A percentile compares a stretch with the other conserved stretches of the same genome.
phyloP scores from a whole-genome alignment of 768 basidiomycete species.

The Rhizopogon sp. region DNA sequence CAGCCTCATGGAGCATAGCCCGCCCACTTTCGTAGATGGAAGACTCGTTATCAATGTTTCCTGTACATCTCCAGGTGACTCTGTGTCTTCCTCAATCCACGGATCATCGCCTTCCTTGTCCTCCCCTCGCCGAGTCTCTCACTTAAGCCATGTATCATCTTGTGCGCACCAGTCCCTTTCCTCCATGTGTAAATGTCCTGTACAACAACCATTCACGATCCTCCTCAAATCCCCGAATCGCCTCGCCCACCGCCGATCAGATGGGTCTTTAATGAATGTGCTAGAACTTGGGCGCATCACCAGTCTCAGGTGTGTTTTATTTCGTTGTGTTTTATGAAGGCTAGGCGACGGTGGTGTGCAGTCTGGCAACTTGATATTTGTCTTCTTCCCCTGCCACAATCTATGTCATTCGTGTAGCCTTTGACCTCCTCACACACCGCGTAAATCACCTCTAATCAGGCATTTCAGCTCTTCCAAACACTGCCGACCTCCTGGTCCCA shows the following conservation, averaged over 20 bases:
- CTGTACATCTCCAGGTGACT: constrained; percentile 10
- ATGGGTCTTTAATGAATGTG: not conserved
- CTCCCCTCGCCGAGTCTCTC: not conserved
- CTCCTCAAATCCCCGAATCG: not conserved
- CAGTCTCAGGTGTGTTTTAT: not conserved
- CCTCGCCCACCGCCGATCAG: not conserved
- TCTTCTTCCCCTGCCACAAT: too few species aligned
- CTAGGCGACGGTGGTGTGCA: too few species aligned
- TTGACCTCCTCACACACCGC: too few species aligned
- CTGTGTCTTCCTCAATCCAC: not conserved
- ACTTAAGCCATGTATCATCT: too few species aligned
- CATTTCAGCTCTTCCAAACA: not conserved
- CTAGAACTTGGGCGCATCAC: not conserved
- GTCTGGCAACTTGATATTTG: too few species aligned
- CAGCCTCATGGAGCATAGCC: constrained; percentile 48
- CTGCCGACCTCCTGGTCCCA: not conserved
- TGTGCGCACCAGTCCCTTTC: too few species aligned
- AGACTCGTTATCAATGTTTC: constrained; percentile 38
- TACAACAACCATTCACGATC: not conserved
- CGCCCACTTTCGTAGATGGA: constrained; percentile 54
- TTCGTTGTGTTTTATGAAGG: not conserved
- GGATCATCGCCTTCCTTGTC: not conserved
- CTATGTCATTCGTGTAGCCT: not conserved
- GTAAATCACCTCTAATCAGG: too few species aligned
- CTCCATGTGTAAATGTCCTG: not conserved